phyloP scores from a whole-genome alignment of 805 yeast species.

The Saturnispora serradocipensis region DNA sequence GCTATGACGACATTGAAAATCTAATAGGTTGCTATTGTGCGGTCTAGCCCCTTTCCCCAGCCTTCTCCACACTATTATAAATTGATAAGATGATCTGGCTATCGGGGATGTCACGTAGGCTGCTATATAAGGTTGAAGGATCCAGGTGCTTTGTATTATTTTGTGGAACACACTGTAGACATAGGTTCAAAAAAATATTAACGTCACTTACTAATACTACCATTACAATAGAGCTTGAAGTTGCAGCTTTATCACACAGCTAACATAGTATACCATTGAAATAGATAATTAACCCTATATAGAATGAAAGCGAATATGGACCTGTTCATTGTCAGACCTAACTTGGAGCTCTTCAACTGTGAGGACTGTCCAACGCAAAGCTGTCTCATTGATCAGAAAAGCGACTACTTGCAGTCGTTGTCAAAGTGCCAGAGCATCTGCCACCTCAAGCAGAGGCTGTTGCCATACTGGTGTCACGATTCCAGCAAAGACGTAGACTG shows the following conservation, averaged over 20 bases:
- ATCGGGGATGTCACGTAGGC: too few species aligned
- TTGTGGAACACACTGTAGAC: too few species aligned
- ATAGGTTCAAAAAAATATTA: too few species aligned
- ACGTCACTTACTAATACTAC: too few species aligned
- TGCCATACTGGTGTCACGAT: slow-evolving; percentile 6
- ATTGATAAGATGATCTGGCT: neutral
- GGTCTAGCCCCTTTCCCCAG: neutral
- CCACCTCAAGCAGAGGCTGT: neutral
- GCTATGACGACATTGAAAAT: neutral
- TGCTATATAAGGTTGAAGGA: too few species aligned
- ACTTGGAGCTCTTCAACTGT: slow-evolving; percentile 22
- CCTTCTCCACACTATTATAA: neutral
- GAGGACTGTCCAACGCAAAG: slow-evolving; percentile 18
- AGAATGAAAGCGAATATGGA: slow-evolving; percentile 16
- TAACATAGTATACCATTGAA: neutral
- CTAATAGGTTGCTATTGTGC: neutral
- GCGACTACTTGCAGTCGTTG: slow-evolving; percentile 13
- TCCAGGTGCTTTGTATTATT: too few species aligned
- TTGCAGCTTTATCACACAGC: neutral
- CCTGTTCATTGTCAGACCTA: slow-evolving; percentile 26
- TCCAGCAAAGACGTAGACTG: slow-evolving; percentile 4
- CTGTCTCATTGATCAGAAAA: slow-evolving; percentile 14
- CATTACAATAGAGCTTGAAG: neutral
- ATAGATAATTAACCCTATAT: neutral
- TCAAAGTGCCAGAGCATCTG: slow-evolving; percentile 9